These are phyloP conservation scores for Brassica carinata DNA, from an alignment of 345 rosid species.

Conservation along the genomic window DNA sequence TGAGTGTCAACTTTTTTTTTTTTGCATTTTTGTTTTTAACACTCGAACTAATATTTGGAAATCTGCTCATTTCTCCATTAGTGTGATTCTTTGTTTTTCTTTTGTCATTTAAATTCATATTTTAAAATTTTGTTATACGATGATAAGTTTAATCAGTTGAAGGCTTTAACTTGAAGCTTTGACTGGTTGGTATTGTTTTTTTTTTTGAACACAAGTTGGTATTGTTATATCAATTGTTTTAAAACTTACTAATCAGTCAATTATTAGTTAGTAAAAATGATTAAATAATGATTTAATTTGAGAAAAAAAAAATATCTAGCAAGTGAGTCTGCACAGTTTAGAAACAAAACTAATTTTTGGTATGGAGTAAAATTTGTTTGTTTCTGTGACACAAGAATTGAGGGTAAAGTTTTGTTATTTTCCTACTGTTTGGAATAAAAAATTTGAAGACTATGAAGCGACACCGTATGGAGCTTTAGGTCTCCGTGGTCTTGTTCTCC, in stretches of 20 bases:
- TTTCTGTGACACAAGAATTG: not conserved
- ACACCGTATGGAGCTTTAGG: constrained; percentile 43
- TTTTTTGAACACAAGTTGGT: not conserved
- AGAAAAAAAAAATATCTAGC: not conserved
- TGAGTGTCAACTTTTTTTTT: not conserved
- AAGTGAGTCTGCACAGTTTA: not conserved
- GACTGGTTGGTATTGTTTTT: not conserved
- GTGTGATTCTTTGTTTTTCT: constrained; percentile 6
- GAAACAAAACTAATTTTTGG: not conserved
- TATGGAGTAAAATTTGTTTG: constrained; percentile 4
- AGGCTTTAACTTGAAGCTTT: not conserved
- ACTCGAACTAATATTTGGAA: not conserved
- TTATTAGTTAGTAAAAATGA: not conserved
- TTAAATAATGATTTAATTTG: not conserved
- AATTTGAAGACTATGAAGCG: not conserved
- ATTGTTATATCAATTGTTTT: not conserved
- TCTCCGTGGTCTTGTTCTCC: constrained; percentile 69
- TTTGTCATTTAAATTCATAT: not conserved
- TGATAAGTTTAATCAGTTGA: not conserved
- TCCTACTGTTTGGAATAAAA: not conserved
- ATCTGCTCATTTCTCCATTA: not conserved
- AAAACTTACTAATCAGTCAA: not conserved
- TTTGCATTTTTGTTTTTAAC: not conserved
- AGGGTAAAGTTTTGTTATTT: not conserved
- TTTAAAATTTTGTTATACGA: not conserved